These are phyloP conservation scores for Hypoxylon crocopeplum DNA, from an alignment of 495 filamentous ascomycete species.

Conservation along the genomic window DNA sequence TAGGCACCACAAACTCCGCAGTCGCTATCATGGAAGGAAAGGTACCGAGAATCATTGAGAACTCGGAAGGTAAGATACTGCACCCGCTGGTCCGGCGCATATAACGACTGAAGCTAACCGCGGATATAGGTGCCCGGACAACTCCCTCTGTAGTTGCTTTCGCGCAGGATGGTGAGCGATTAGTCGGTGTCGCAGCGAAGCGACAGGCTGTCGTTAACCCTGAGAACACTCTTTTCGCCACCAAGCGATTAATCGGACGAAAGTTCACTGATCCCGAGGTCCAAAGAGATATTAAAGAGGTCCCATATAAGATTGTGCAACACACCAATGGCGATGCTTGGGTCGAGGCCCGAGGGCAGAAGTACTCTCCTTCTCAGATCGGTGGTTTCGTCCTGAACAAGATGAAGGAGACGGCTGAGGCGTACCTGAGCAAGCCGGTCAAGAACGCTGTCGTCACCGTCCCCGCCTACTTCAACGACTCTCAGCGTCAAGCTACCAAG, in stretches of 20 bases:
- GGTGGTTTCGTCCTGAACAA: constrained; percentile 96
- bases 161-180: constrained; percentile 93
- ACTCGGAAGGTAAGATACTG: constrained; percentile 77
- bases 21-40: constrained; percentile 98
- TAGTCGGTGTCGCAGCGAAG: constrained; percentile 98
- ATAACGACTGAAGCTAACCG: constrained; percentile 14
- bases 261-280: constrained; percentile 97
- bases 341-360: constrained; percentile 94
- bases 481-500: constrained; percentile 96
- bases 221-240: constrained; percentile 98
- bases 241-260: constrained; percentile 98
- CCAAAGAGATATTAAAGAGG: constrained; percentile 97
- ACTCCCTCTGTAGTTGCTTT: constrained; percentile 98
- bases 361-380: constrained; percentile 98
- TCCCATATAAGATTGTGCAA: constrained; percentile 99
- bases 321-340: constrained; percentile 98
- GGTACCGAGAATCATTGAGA: constrained; percentile 94
- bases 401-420: constrained; percentile 98
- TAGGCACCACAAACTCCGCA: constrained; percentile 97
- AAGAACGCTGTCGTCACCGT: constrained; percentile 98
- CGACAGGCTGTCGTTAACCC: constrained; percentile 99
- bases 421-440: constrained; percentile 84
- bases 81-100: neutral
- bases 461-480: constrained; percentile 98
- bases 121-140: constrained; percentile 79